A percentile compares a stretch with the other conserved stretches of the same genome.
phyloP scores from a whole-genome alignment of 2,329 filamentous ascomycete genomes.

The Davidsoniella australis region DNA sequence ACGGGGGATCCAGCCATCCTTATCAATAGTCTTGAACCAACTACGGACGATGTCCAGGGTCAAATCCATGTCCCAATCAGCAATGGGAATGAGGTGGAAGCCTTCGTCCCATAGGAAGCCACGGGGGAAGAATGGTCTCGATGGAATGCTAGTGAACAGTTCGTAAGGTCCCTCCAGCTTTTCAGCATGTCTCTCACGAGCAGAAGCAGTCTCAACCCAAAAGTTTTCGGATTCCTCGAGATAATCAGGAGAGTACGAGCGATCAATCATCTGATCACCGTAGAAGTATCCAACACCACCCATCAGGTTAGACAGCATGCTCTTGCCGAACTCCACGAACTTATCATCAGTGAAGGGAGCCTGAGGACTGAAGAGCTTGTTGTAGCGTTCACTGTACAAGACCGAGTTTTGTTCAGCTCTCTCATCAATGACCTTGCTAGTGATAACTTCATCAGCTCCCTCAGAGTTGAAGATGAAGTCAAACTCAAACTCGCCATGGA shows the following conservation, averaged over 20 bases:
- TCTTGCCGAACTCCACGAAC: conserved; percentile 67
- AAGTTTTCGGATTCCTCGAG: conserved; percentile 91
- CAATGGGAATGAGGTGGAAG: conserved; percentile 79
- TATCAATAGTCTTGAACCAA: conserved; percentile 93
- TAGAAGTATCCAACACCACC: conserved; percentile 94
- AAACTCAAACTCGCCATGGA: conserved; percentile 80
- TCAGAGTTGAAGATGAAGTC: conserved; percentile 74
- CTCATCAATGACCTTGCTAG: conserved; percentile 47
- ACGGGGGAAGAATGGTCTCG: conserved; percentile 85
- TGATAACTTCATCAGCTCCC: conserved; percentile 36
- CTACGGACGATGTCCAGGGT: conserved; percentile 76
- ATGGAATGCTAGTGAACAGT: conserved; percentile 81
- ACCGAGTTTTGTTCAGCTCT: conserved; percentile 50
- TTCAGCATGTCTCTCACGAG: conserved; percentile 50
- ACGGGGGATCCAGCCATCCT: conserved; percentile 91
- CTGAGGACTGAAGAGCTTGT: conserved; percentile 49
- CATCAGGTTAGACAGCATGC: conserved; percentile 83
- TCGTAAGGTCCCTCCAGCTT: conserved; percentile 67
- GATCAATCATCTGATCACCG: conserved; percentile 73
- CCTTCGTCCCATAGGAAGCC: conserved; percentile 98
- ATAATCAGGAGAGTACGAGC: conserved; percentile 81
- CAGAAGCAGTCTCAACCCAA: conserved; percentile 80
- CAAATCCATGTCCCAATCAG: conserved; percentile 88
- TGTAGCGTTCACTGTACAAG: conserved; percentile 59
- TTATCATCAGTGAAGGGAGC: conserved; percentile 57